These are phyloP conservation scores for Skeletonema tropicum DNA, from an alignment of 108 stramenopile genomes.

Conservation along the genomic window DNA sequence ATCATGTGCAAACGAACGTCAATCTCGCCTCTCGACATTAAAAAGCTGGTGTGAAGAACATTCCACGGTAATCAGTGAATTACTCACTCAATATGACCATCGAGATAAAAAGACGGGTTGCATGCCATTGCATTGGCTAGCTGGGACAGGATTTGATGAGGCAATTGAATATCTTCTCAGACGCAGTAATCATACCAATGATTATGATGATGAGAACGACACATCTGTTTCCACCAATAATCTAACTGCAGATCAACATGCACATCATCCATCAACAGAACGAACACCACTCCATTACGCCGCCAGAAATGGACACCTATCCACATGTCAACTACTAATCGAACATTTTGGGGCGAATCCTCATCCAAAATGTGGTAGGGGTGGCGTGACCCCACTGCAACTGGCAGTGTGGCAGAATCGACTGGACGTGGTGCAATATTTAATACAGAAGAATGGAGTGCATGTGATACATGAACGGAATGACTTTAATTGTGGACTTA, in stretches of 20 bases:
- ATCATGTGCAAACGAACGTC: slow-evolving; percentile 7
- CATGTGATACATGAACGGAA: slow-evolving; percentile 59
- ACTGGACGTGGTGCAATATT: slow-evolving; percentile 54
- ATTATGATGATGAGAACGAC: neutral
- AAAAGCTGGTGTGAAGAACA: slow-evolving; percentile 27
- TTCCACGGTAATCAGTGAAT: slow-evolving; percentile 7
- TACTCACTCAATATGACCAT: slow-evolving; percentile 12
- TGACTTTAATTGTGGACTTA: slow-evolving; percentile 77
- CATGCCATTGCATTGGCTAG: slow-evolving; percentile 78
- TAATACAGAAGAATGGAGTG: slow-evolving; percentile 51
- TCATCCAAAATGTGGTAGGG: slow-evolving; percentile 52
- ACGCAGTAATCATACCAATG: no score
- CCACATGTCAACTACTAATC: slow-evolving; percentile 55
- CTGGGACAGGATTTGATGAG: slow-evolving; percentile 60
- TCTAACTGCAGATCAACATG: slow-evolving; percentile 29
- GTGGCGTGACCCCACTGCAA: slow-evolving; percentile 82
- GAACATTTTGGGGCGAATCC: slow-evolving; percentile 51
- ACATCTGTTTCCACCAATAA: no score
- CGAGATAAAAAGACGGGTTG: slow-evolving; percentile 64
- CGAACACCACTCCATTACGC: slow-evolving; percentile 87
- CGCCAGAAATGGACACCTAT: slow-evolving; percentile 74
- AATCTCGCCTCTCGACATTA: slow-evolving; percentile 22
- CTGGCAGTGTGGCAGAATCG: slow-evolving; percentile 89
- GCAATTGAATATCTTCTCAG: slow-evolving; percentile 31
- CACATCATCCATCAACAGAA: slow-evolving; percentile 44